These are phyloP conservation scores for Kurtzmaniella quercitrusa DNA, from an alignment of 1,139 yeast genomes.

Conservation along the genomic window DNA sequence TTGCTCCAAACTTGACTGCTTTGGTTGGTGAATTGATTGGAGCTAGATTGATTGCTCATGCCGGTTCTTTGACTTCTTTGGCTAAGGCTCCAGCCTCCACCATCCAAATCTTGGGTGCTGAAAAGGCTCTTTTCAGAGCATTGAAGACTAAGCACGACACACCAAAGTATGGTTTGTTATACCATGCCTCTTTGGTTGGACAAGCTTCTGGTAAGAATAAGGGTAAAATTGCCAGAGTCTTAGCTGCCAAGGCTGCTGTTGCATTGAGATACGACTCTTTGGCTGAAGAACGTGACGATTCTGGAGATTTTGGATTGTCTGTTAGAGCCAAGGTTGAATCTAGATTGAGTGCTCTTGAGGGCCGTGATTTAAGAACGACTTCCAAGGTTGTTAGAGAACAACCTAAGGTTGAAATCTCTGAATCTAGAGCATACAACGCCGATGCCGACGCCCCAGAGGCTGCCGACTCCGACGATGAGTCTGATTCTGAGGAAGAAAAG, in stretches of 20 bases:
- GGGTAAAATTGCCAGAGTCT: conserved; percentile 97
- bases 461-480: conserved; percentile 25
- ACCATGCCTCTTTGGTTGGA: conserved; percentile 95
- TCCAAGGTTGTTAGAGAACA: conserved; percentile 71
- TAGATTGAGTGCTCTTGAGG: conserved; percentile 92
- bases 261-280: conserved; percentile 94
- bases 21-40: conserved; percentile 98
- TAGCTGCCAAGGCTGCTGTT: conserved; percentile 98
- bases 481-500: conserved; percentile 42
- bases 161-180: conserved; percentile 95
- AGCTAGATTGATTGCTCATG: conserved; percentile 96
- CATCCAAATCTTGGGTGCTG: conserved; percentile 97
- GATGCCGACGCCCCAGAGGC: conserved; percentile 74
- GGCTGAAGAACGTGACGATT: conserved; percentile 94
- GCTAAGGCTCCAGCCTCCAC: conserved; percentile 99
- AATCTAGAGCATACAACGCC: conserved; percentile 85
- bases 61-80: conserved; percentile 93
- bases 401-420: conserved; percentile 79
- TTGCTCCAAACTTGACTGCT: conserved; percentile 96
- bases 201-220: conserved; percentile 96
- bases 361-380: conserved; percentile 84
- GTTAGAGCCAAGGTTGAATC: conserved; percentile 93
- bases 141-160: conserved; percentile 97
- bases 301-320: conserved; percentile 89
- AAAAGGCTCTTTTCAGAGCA: conserved; percentile 97